Conservation (phyloP, 164 flowering plant genomes). For the Stephania cephalantha region DNA sequence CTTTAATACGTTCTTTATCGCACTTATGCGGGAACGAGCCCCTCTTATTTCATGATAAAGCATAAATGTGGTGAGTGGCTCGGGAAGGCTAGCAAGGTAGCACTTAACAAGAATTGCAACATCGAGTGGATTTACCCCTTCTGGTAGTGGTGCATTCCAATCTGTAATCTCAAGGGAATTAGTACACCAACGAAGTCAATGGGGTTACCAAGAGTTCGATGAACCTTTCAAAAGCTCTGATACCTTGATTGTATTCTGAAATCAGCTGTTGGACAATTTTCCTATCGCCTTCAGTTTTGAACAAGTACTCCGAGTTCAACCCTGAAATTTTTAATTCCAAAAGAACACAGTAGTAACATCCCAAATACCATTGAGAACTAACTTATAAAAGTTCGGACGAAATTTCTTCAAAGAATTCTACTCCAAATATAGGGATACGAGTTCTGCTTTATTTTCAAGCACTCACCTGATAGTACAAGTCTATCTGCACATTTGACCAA, state of each 20-base stretch:
- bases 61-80: constrained; percentile 73
- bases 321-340: constrained; percentile 31
- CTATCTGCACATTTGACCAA: constrained; percentile 82
- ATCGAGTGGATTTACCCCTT: constrained; percentile 56
- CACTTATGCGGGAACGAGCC: constrained; percentile 65
- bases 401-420: background rate
- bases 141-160: constrained; percentile 65
- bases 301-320: constrained; percentile 52
- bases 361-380: background rate
- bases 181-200: background rate
- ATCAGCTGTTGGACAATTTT: constrained; percentile 66
- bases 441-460: background rate
- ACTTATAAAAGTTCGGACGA: background rate
- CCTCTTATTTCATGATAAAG: constrained; percentile 65
- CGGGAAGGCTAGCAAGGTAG: constrained; percentile 88
- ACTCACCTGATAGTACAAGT: constrained; percentile 72
- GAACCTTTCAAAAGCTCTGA: constrained; percentile 6
- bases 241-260: constrained; percentile 81
- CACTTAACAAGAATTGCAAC: constrained; percentile 67
- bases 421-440: background rate
- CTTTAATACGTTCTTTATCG: constrained; percentile 60
- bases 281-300: constrained; percentile 69
- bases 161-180: constrained; percentile 33
- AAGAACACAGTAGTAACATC: background rate
- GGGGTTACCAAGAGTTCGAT: background rate